These are phyloP conservation scores for Cucumis sativus DNA, from an alignment of 306 rosid species.

Conservation along the genomic window DNA sequence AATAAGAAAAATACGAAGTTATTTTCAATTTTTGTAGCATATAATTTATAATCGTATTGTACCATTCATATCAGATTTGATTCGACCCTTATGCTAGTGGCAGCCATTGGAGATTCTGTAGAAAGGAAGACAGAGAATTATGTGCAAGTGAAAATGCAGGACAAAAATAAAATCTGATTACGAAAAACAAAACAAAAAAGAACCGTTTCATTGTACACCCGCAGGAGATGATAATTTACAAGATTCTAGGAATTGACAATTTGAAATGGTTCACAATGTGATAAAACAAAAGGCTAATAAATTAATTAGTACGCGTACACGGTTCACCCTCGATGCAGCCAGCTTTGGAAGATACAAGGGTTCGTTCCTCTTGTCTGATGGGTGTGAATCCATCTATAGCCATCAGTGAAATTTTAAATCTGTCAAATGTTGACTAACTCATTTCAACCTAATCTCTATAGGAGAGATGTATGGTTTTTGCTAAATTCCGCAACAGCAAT, in stretches of 20 bases:
- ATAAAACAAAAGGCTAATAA: neutral
- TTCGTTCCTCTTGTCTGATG: neutral
- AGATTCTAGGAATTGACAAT: neutral
- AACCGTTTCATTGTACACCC: neutral
- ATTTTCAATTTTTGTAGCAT: neutral
- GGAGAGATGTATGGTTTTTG: neutral
- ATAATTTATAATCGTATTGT: neutral
- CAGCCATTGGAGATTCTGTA: neutral
- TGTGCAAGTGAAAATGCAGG: neutral
- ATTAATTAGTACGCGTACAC: neutral
- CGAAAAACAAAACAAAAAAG: no score
- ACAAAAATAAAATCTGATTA: neutral
- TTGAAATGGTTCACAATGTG: neutral
- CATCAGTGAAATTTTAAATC: neutral
- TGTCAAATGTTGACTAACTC: neutral
- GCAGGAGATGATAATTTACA: constrained; percentile 1
- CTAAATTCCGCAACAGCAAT: neutral
- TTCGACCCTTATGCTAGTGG: neutral
- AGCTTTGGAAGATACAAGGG: neutral
- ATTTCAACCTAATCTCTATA: neutral
- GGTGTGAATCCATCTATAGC: neutral
- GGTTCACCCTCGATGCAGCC: neutral
- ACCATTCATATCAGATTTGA: neutral
- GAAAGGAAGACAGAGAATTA: neutral
- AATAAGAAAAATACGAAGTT: neutral